Evolutionary conservation across 139 green algal species (phyloP).

Genomic region (Chloropicon primus): DNA sequence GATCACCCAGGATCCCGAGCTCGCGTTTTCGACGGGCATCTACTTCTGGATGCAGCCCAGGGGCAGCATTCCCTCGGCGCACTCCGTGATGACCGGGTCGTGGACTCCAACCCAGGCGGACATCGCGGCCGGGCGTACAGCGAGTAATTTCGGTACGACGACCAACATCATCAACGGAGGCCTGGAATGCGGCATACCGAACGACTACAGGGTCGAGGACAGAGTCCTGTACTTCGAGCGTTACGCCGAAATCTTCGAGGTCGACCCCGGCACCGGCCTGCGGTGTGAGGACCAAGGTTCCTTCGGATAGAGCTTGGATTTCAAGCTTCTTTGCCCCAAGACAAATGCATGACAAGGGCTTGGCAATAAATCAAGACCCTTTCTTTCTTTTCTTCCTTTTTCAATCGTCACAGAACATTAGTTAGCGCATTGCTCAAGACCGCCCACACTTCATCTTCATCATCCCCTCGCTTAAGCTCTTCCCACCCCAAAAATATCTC

Average conservation of each 20-base stretch:
- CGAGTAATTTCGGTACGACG: conserved; percentile 7
- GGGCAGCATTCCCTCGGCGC: conserved; percentile 10
- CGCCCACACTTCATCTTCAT: too few relatives aligned
- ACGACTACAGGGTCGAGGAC: background rate
- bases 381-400: background rate
- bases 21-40: conserved; percentile 18
- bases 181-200: conserved; percentile 8
- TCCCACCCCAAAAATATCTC: too few relatives aligned
- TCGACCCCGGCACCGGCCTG: conserved; percentile 7
- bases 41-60: conserved; percentile 20
- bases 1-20: conserved; percentile 3
- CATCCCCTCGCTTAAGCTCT: too few relatives aligned
- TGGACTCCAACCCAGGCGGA: conserved; percentile 7
- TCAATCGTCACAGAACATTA: too few relatives aligned
- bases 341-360: too few relatives aligned
- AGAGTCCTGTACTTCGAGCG: conserved; percentile 14
- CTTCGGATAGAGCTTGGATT: conserved; percentile 3
- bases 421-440: too few relatives aligned
- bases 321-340: too few relatives aligned
- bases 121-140: background rate
- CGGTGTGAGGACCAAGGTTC: conserved; percentile 2
- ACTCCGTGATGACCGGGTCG: conserved; percentile 7
- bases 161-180: conserved; percentile 23
- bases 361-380: too few relatives aligned
- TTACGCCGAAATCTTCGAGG: conserved; percentile 10